Base-by-base conservation (phyloP, 2,329 filamentous ascomycete species). In the Diaporthe ampelina region DNA sequence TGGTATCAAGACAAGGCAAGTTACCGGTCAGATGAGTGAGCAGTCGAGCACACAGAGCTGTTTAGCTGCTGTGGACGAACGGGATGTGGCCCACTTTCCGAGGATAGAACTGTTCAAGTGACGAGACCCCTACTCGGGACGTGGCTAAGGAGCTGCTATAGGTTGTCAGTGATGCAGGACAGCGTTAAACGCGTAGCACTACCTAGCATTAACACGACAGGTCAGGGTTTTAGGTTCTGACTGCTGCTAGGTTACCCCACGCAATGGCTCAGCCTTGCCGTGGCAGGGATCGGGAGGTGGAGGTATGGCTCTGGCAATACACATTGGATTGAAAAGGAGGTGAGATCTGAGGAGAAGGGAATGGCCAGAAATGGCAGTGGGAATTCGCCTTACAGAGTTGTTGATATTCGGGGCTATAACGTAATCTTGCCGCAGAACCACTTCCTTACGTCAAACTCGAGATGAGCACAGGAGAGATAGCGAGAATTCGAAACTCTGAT, bases 211-310 rank as follows among this genome's bases (percentile, higher is more conserved):
- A 21, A 52, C 48, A 54, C 48, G 45, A 54, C 15, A 68, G 48
- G 63, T 29, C 63, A 13, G 48, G 63, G 48, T 21, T 52, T 54
- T 68, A 68, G 63, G 63, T 54, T 68, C 48, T 68, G 48, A 68
- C 48, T 40, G 32, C n/a, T n/a, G 37, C 63, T n/a, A 68, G 48
- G 63, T 68, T 68, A 68, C 63, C 63, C 63, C 63, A 68, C 48
- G 48, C 45, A 13, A 4, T 26, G 11, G 13, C 58, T 63, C 45
- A 56, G 45, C 70, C 70, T 63, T 63, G 57, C 37, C 32, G 48
- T 43, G n/a, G n/a, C 70, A 63, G 57, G 45, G 57, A 40, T 72
- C 69, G 57, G 69, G 48, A 72, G 57, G 69, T 72, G 69, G 57
- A 24, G 69, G 69, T 10, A 61, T 19, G n/a, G 56, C 37, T 40